Base-by-base conservation (phyloP, 805 yeast genomes). In the Myxozyma geophila region DNA sequence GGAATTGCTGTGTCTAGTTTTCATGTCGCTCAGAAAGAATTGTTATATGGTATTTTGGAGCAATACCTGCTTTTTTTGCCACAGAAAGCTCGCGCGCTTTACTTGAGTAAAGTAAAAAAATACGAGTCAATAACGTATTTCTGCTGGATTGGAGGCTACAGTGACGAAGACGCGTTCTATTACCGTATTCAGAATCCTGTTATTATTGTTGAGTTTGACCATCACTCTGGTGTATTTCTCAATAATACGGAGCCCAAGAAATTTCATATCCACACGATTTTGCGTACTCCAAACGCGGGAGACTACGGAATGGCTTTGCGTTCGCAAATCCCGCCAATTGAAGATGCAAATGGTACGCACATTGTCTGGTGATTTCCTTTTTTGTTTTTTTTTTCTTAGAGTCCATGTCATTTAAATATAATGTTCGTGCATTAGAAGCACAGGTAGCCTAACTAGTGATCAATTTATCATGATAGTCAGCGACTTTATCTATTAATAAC, bases 211-310 rank as follows among this genome's bases (percentile, higher is more conserved):
- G 58, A 54, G 44, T 54, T 54, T 54, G 58, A 54, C 35, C 58
- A 54, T 43, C 58, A 54, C 35, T 54, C 58, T 15, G 58, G 58
- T 9, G 58, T 54, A 13, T 54, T 54, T 43, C 44, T 54, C 10
- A 47, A 13, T n/a, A 54, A 54, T 35, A 19, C 19, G 21, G 21
- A 54, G 51, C 58, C 58, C 3, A 35, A 12, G 47, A 54, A 54
- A 48, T 54, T 54, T 23, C 58, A 54, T 19, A 43, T 54, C 19
- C 58, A 54, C n/a, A 54, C 58, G 7, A 28, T 54, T 17, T 51
- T 54, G 7, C 50, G 58, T 12, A 35, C 41, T 17, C 58, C 58
- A 7, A 54, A 54, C 44, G 58, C 51, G 10, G 58, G 58, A 19
- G 58, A 54, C 19, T 54, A 54, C 43, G 58, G 58, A 3, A 35